A percentile compares a stretch with the other conserved stretches of the same genome.
Evolutionary conservation across 345 rosid species (phyloP).

Genomic region (Citrus inodora): DNA sequence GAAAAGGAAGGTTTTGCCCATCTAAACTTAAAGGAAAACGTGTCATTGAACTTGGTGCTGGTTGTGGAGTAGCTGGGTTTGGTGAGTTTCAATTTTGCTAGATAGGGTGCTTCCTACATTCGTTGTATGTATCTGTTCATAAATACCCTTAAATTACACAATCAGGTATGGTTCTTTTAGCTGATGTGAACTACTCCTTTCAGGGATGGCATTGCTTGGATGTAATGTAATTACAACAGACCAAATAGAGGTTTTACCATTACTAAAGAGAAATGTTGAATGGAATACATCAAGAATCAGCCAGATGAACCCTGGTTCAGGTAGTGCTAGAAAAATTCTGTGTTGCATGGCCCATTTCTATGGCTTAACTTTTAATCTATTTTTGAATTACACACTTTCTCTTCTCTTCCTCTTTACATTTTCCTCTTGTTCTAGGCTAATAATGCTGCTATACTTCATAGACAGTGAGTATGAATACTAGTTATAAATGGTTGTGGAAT

Average conservation of each 20-base stretch:
- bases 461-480: neutral
- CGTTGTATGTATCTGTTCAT: neutral
- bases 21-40: conserved; percentile 89
- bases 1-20: conserved; percentile 79
- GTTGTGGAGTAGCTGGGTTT: conserved; percentile 95
- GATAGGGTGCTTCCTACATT: neutral
- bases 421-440: neutral
- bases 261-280: conserved; percentile 74
- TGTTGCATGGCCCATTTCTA: neutral
- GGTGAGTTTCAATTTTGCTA: conserved; percentile 49
- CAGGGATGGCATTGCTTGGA: conserved; percentile 93
- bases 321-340: conserved; percentile 21
- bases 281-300: conserved; percentile 69
- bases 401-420: neutral
- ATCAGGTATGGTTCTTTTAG: neutral
- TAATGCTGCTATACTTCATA: neutral
- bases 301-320: conserved; percentile 70
- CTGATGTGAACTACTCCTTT: conserved; percentile 18
- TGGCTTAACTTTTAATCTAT: neutral
- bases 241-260: conserved; percentile 73
- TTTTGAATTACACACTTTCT: neutral
- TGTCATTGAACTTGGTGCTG: conserved; percentile 90
- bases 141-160: conserved; percentile 1
- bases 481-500: neutral
- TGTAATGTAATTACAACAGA: conserved; percentile 84